Percentiles rank a stretch among this genome's conserved stretches.
These are phyloP conservation scores for Leucocoprinus leucothites DNA, from an alignment of 768 basidiomycete genomes.

Conservation along the genomic window DNA sequence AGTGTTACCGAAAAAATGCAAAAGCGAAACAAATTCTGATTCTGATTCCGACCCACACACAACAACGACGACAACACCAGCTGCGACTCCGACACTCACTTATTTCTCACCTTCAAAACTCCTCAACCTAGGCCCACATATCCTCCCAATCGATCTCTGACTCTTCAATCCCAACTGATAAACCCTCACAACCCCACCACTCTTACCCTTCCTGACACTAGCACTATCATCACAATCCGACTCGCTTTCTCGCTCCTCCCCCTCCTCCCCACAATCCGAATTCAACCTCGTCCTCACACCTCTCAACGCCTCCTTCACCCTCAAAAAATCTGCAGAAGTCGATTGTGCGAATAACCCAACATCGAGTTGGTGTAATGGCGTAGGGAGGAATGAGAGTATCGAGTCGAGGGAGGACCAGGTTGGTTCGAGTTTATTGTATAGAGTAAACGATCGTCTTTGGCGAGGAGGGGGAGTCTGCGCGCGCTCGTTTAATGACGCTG, in stretches of 20 bases:
- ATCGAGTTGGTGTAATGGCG: slow-evolving; percentile 32
- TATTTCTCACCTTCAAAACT: slow-evolving; percentile 1
- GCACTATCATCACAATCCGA: too few relatives aligned
- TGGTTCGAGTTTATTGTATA: background rate
- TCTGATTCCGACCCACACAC: too few relatives aligned
- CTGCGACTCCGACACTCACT: too few relatives aligned
- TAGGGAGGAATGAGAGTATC: slow-evolving; percentile 27
- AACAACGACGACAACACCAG: too few relatives aligned
- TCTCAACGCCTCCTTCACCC: slow-evolving; percentile 28
- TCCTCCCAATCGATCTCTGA: slow-evolving; percentile 26
- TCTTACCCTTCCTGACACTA: too few relatives aligned
- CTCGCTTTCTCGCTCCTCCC: background rate
- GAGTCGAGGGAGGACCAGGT: slow-evolving; percentile 33
- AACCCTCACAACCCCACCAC: slow-evolving; percentile 29
- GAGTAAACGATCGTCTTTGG: background rate
- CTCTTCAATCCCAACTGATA: slow-evolving; percentile 41
- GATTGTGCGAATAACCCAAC: slow-evolving; percentile 39
- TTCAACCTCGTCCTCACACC: slow-evolving; percentile 16
- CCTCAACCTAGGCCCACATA: slow-evolving; percentile 7
- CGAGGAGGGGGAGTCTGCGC: background rate
- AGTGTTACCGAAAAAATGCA: too few relatives aligned
- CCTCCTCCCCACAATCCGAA: too few relatives aligned
- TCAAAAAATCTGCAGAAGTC: slow-evolving; percentile 28
- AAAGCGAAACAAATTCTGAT: too few relatives aligned
- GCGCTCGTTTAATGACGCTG: background rate